Base-by-base conservation (phyloP, 2,329 filamentous ascomycete species). In the Fusarium duplospermum region DNA sequence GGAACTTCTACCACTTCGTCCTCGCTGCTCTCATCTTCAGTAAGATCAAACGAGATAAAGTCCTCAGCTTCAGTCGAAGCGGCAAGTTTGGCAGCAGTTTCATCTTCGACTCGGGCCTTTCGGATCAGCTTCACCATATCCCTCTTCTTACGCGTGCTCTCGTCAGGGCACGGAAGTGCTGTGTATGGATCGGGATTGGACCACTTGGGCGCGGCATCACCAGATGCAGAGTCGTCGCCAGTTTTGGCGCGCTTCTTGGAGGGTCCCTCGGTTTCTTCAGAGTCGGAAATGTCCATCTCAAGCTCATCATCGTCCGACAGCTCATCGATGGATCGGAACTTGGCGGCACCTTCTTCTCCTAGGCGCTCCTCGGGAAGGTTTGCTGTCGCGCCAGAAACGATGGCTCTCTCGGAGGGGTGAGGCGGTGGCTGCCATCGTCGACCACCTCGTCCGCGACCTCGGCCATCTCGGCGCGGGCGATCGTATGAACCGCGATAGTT, bases 141-240 rank as follows among this genome's bases (percentile, higher is more conserved):
- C 75, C 91, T 92, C 82, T 93, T 94, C 83, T 96, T 97, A 22
- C 89, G 88, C 42, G 89, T 87, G 6, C 86, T 87, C 64, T 95
- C 93, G 73, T 95, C 93, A 0, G 92, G 90, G 8, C 94, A 95
- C 10, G 96, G 96, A 11, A 98, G 86, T 3, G 91, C 93, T 7
- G 94, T 97, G 82, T 98, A 98, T 0, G 95, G 95, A 81, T 98
- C 96, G 4, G 96, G 95, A 77, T 98, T 98, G 6, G 95, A 98
- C 96, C 96, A 98, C 81, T 93, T 95, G 4, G 95, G 94, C 6
- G 81, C 83, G 16, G 85, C 83, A 64, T 86, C 85, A 24, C 82
- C 79, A n/a, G 84, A 80, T 10, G 81, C 81, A 18, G 78, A 72
- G 6, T 80, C 71, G 3, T 75, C 75, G 11, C 77, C 61, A 6